Evolutionary conservation across 306 rosid species (phyloP).

Genomic region (Cyamopsis tetragonoloba): DNA sequence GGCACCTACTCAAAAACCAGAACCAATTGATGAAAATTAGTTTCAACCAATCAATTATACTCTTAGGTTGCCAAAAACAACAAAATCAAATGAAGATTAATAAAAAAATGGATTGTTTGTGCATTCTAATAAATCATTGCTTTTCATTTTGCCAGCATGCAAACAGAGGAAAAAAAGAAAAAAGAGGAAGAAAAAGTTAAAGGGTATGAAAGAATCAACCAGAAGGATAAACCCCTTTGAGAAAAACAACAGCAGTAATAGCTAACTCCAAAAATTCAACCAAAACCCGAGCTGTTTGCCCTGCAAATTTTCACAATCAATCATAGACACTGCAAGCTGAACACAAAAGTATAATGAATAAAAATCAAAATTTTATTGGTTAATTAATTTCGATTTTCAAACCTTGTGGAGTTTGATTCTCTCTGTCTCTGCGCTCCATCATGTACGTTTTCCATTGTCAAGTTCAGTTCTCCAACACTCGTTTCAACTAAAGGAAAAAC

Average conservation of each 20-base stretch:
- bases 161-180: constrained; percentile 12
- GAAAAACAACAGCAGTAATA: constrained; percentile 62
- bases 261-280: constrained; percentile 85
- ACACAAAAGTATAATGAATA: not conserved
- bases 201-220: constrained; percentile 42
- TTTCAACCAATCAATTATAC: not conserved
- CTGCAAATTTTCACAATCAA: constrained; percentile 35
- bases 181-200: not conserved
- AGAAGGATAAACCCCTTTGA: constrained; percentile 79
- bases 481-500: not conserved
- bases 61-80: not conserved
- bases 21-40: not conserved
- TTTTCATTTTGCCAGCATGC: constrained; percentile 20
- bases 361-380: not conserved
- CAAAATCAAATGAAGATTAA: not conserved
- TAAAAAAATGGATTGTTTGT: not conserved
- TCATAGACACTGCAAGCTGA: not conserved
- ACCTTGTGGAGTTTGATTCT: constrained; percentile 60
- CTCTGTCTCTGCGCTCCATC: constrained; percentile 65
- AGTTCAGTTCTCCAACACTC: not conserved
- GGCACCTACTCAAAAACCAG: constrained; percentile 52
- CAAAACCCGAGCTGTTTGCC: constrained; percentile 55
- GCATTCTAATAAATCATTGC: not conserved
- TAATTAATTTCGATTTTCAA: too few species aligned
- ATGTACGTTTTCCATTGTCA: not conserved